These are phyloP conservation scores for Aspergillus sp. DNA, from an alignment of 2,329 filamentous ascomycete species.

Conservation along the genomic window DNA sequence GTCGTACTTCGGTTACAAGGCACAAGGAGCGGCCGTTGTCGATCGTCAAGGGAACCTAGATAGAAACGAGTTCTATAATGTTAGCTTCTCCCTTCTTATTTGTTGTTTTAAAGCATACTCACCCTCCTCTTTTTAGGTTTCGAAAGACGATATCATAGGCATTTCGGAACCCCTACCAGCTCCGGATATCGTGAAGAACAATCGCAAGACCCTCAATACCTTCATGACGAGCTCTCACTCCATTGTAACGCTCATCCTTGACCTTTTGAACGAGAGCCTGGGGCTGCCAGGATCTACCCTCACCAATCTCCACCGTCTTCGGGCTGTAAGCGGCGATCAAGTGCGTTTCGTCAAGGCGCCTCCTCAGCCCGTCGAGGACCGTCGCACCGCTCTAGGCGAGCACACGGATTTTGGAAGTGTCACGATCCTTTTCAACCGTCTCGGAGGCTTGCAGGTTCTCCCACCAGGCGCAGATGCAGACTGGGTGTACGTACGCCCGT, in stretches of 20 bases:
- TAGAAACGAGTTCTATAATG: conserved; percentile 61
- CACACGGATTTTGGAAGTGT: conserved; percentile 63
- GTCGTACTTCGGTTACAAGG: conserved; percentile 60
- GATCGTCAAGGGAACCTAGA: conserved; percentile 56
- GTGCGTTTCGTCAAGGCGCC: conserved; percentile 59
- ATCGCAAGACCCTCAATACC: conserved; percentile 43
- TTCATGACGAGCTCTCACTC: conserved; percentile 53
- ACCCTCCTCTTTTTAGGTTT: conserved; percentile 39
- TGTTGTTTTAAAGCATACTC: neutral
- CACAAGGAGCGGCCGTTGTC: conserved; percentile 51
- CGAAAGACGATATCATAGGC: conserved; percentile 58
- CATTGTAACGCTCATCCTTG: conserved; percentile 51
- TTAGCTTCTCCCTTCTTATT: conserved; percentile 26
- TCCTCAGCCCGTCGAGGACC: conserved; percentile 50
- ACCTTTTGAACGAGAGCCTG: conserved; percentile 51
- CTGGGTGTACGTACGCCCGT: conserved; percentile 60
- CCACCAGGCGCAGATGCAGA: conserved; percentile 46
- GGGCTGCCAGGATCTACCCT: conserved; percentile 49
- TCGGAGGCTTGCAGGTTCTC: conserved; percentile 60
- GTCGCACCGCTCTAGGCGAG: conserved; percentile 52
- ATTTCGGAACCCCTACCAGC: conserved; percentile 45
- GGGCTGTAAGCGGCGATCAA: conserved; percentile 54
- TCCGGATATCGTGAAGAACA: conserved; percentile 46
- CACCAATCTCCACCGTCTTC: conserved; percentile 51
- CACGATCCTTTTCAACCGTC: conserved; percentile 60